Evolutionary conservation across 192 early-diverging fungal species (phyloP), one percentile per base, ranked within the genome.

Genomic region (Backusella circina): DNA sequence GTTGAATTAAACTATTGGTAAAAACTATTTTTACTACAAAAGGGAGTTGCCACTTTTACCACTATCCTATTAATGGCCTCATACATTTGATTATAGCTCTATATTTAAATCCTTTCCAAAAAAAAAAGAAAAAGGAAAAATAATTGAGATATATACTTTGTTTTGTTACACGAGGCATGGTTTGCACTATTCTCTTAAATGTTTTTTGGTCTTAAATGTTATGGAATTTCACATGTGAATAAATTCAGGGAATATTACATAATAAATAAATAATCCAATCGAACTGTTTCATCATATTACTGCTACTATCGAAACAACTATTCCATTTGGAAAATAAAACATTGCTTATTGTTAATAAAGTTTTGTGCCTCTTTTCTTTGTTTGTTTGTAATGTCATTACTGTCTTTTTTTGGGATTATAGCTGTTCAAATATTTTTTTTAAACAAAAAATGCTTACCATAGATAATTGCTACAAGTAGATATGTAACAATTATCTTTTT

Each of bases 141-240:
- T 61, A 61, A 9, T 61, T 61, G 54, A 61, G 54, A 61, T 61
- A 61, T 61, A 61, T 61, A 61, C 28, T 26, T 2, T 61, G 26
- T 61, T 26, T 61, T 61, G 54, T 61, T 61, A 61, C 54, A 61
- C 54, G 23, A 61, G 54, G 0, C 54, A 61, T 26, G 54, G 8
- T 61, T 26, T 61, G 21, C 26, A 9, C 10, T 61, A 61, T 61
- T 61, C 54, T 61, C 54, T 61, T 61, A 61, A 61, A 61, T 61
- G 54, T 61, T 61, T 61, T 61, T 61, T 61, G n/a, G 54, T 61
- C 54, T 61, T 61, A 61, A 61, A 61, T 61, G 54, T 61, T 61
- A 61, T 26, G 54, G 54, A 61, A 61, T 61, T 61, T 61, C 54
- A 61, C 54, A 28, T 61, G 54, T 61, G 26, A 61, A 28, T 12